phyloP scores from a whole-genome alignment of 2,329 filamentous ascomycete genomes.

The Ophiostoma pallidulum region DNA sequence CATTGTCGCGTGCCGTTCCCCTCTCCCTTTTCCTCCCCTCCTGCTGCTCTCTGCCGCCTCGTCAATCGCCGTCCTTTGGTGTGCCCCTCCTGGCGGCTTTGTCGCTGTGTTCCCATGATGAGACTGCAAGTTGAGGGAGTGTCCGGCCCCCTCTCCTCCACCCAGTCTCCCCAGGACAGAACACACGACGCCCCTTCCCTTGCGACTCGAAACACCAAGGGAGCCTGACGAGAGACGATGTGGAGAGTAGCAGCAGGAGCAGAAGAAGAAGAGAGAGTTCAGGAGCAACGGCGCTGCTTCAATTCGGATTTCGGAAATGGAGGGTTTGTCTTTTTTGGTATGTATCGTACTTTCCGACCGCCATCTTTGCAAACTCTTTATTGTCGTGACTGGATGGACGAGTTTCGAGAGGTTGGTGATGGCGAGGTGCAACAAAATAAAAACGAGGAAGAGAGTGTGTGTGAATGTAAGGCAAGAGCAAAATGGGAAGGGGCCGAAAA shows the following conservation, averaged over 20 bases:
- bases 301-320: neutral
- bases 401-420: conserved; percentile 27
- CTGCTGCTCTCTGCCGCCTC: too few relatives aligned
- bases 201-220: too few relatives aligned
- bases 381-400: conserved; percentile 33
- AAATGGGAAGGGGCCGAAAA: conserved; percentile 1
- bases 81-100: neutral
- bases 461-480: conserved; percentile 5
- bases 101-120: neutral
- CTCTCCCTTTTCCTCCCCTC: too few relatives aligned
- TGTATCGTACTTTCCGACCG: conserved; percentile 48
- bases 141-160: too few relatives aligned
- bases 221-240: too few relatives aligned
- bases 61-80: too few relatives aligned
- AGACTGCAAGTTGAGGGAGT: too few relatives aligned
- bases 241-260: too few relatives aligned
- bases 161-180: too few relatives aligned
- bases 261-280: neutral
- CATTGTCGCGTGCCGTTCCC: neutral
- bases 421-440: conserved; percentile 16
- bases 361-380: conserved; percentile 46
- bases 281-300: neutral
- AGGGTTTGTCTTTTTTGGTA: too few relatives aligned
- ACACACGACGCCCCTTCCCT: too few relatives aligned
- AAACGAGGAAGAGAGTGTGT: conserved; percentile 13